Evolutionary conservation across 1,139 yeast species (phyloP).

Genomic region (Yamadazyma sp.): DNA sequence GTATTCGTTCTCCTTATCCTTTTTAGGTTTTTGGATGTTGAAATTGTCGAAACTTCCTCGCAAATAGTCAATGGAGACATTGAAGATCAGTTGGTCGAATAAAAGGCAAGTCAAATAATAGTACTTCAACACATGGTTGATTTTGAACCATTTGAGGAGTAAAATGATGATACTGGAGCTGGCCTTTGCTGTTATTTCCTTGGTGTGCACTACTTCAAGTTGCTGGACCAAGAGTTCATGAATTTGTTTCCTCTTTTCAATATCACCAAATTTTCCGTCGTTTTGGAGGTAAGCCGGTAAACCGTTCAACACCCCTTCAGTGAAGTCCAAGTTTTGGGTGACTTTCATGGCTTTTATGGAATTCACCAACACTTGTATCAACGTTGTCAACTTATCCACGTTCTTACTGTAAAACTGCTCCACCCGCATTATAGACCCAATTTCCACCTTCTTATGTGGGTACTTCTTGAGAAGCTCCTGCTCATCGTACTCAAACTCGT

Average conservation of each 20-base stretch:
- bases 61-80: constrained; percentile 39
- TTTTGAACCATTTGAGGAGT: constrained; percentile 75
- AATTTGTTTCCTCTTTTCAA: constrained; percentile 23
- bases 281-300: constrained; percentile 27
- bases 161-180: constrained; percentile 54
- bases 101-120: constrained; percentile 72
- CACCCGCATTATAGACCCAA: constrained; percentile 52
- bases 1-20: constrained; percentile 34
- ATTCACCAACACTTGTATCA: constrained; percentile 64
- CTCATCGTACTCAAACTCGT: constrained; percentile 24
- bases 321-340: constrained; percentile 35
- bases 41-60: constrained; percentile 38
- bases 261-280: constrained; percentile 11
- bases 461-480: constrained; percentile 19
- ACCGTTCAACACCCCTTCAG: constrained; percentile 42
- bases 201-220: constrained; percentile 57
- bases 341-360: constrained; percentile 52
- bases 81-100: constrained; percentile 69
- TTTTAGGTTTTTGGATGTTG: constrained; percentile 27
- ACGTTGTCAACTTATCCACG: constrained; percentile 57
- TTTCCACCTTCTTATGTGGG: constrained; percentile 35
- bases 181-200: constrained; percentile 66
- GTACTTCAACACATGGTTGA: constrained; percentile 72
- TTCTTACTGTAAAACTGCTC: constrained; percentile 58
- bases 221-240: constrained; percentile 35